phyloP scores from a whole-genome alignment of 1,284 basidiomycete genomes.

The Ustilago shanxiensis region DNA sequence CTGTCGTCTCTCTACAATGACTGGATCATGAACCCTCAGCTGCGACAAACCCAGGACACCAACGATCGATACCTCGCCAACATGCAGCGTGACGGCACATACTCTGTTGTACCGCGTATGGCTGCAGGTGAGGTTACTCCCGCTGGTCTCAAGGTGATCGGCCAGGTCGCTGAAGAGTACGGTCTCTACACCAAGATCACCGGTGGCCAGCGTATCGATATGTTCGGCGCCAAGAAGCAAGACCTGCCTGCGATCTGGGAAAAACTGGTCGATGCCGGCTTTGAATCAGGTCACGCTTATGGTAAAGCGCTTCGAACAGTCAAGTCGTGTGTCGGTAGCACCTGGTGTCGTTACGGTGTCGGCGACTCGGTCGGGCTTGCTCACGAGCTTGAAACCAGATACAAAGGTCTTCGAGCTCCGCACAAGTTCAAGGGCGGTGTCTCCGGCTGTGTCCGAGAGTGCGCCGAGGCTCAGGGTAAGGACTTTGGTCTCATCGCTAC shows the following conservation, averaged over 20 bases:
- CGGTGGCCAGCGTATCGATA: conserved; percentile 77
- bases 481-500: conserved; percentile 85
- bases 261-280: conserved; percentile 77
- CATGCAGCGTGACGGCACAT: conserved; percentile 81
- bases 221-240: conserved; percentile 81
- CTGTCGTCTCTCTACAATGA: conserved; percentile 80
- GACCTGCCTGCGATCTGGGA: conserved; percentile 84
- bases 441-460: conserved; percentile 74
- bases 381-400: conserved; percentile 80
- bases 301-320: conserved; percentile 76
- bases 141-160: conserved; percentile 79
- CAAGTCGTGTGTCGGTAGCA: conserved; percentile 76
- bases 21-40: conserved; percentile 77
- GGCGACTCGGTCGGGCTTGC: conserved; percentile 83
- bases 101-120: conserved; percentile 80
- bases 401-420: conserved; percentile 78
- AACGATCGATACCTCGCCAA: conserved; percentile 79
- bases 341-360: conserved; percentile 82
- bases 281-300: conserved; percentile 83
- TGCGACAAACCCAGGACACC: conserved; percentile 80
- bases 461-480: conserved; percentile 78
- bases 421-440: conserved; percentile 85
- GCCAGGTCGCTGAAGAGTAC: conserved; percentile 79
- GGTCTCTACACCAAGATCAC: conserved; percentile 73
- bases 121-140: conserved; percentile 80